Percentiles rank a stretch among this genome's conserved stretches.
phyloP scores from a whole-genome alignment of 441 rosid genomes.

The Mallotus japonicus region DNA sequence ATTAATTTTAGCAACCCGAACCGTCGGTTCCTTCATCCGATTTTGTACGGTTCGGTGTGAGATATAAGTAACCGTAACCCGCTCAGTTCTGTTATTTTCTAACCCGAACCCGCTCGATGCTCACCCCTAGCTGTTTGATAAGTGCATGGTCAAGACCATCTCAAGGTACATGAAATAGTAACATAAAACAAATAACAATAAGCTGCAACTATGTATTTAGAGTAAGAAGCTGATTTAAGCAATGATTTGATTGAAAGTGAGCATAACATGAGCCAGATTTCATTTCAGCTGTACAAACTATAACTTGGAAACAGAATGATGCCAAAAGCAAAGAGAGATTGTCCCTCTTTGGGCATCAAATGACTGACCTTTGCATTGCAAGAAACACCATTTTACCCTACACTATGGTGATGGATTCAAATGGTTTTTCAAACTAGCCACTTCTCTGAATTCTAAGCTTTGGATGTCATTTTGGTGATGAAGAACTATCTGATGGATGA shows the following conservation, averaged over 20 bases:
- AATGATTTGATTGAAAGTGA: background rate
- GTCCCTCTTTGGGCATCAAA: slow-evolving; percentile 14
- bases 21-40: too few relatives aligned
- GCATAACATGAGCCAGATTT: background rate
- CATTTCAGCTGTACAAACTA: slow-evolving; percentile 30
- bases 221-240: background rate
- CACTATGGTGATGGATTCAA: slow-evolving; percentile 6
- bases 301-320: slow-evolving; percentile 2
- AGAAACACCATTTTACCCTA: slow-evolving; percentile 12
- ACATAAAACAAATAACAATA: background rate
- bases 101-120: too few relatives aligned
- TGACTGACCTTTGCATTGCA: background rate
- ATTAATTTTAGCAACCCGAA: too few relatives aligned
- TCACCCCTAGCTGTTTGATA: too few relatives aligned
- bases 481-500: background rate
- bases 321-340: slow-evolving; percentile 11
- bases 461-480: slow-evolving; percentile 9
- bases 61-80: too few relatives aligned
- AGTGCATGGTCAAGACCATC: background rate
- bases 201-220: background rate
- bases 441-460: background rate
- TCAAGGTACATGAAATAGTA: background rate
- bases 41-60: too few relatives aligned
- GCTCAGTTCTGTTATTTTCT: too few relatives aligned
- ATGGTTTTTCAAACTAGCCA: slow-evolving; percentile 14